A percentile compares a stretch with the other conserved stretches of the same genome.
Evolutionary conservation across 2,329 filamentous ascomycete species (phyloP).

Genomic region (Fusarium sp.): DNA sequence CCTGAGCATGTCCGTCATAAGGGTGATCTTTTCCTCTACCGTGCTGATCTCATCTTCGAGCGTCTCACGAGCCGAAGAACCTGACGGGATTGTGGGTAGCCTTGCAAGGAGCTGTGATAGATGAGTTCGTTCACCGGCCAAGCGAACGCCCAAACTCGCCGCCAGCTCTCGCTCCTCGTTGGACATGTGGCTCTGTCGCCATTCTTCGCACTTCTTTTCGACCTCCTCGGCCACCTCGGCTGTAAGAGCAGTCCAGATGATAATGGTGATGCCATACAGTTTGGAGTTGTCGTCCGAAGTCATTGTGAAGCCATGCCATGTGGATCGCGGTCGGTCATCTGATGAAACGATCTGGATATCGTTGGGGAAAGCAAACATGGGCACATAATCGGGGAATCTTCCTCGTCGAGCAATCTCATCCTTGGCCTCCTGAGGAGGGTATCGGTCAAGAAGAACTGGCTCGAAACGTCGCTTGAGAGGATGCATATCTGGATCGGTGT

Average conservation of each 20-base stretch:
- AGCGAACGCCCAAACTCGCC: conserved; percentile 86
- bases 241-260: conserved; percentile 91
- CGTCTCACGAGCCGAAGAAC: conserved; percentile 81
- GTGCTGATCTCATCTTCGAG: conserved; percentile 95
- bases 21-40: conserved; percentile 94
- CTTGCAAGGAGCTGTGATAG: conserved; percentile 87
- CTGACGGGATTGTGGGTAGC: conserved; percentile 82
- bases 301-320: conserved; percentile 99
- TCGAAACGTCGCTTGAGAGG: conserved; percentile 94
- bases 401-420: conserved; percentile 85
- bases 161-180: conserved; percentile 91
- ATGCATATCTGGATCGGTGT: conserved; percentile 92
- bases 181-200: conserved; percentile 88
- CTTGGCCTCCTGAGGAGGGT: conserved; percentile 83
- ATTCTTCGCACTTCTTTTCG: conserved; percentile 84
- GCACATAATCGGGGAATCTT: conserved; percentile 94
- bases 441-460: conserved; percentile 93
- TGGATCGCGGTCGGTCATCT: conserved; percentile 92
- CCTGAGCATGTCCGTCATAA: conserved; percentile 96
- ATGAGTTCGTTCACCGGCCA: conserved; percentile 88
- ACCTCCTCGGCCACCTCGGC: conserved; percentile 84
- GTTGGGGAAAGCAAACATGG: conserved; percentile 99
- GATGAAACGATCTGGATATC: conserved; percentile 97
- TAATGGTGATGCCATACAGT: conserved; percentile 90
- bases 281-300: conserved; percentile 92